Base-by-base conservation (phyloP, 257 asterid species). In the Nicotiana knightiana region DNA sequence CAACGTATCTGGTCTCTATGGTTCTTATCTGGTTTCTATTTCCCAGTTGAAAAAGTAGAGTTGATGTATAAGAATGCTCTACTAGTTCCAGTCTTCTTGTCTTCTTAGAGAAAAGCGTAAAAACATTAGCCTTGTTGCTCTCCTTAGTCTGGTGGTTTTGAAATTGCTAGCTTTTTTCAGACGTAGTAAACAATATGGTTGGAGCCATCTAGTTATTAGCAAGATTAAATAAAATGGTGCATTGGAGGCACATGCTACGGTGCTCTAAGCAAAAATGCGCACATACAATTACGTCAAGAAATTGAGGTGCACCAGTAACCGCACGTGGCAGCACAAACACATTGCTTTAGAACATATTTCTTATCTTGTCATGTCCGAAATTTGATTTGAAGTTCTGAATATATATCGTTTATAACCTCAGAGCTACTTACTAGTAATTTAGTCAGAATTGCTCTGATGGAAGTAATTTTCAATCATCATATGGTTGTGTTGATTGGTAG, bases 391-490 rank as follows among this genome's bases (percentile, higher is more conserved):
- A 73, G 79, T 48, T 73, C 43, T 48, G 62, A 33, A 48, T 13
- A 15, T 15, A 8, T 51, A 51, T 75, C 80, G 16, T 75, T 28
- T 15, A 51, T 75, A 15, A 28, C 80, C 28, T 75, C 46, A 51
- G 63, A 26, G 28, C 8, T 73, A 37, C 62, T 75, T 51, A 75
- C 46, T 51, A 24, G 79, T 73, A 51, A 51, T 75, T 26, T 75
- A 26, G 62, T 75, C 80, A 75, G 63, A 75, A 75, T 26, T 26
- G 62, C n/a, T 51, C 61, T 71, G 15, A 24, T 71, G n/a, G 79
- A 71, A 71, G 61, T 71, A 43, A 13, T 71, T 71, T 13, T 48
- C 39, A 75, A 51, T 75, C 46, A 75, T 51, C 28, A 51, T 51
- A 51, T 51, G 63, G 17, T 15, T 75, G 28, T 75, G 80, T 75